A percentile compares a stretch with the other conserved stretches of the same genome.
These are phyloP conservation scores for Vitis cinerea DNA, from an alignment of 164 flowering plant genomes.

Conservation along the genomic window DNA sequence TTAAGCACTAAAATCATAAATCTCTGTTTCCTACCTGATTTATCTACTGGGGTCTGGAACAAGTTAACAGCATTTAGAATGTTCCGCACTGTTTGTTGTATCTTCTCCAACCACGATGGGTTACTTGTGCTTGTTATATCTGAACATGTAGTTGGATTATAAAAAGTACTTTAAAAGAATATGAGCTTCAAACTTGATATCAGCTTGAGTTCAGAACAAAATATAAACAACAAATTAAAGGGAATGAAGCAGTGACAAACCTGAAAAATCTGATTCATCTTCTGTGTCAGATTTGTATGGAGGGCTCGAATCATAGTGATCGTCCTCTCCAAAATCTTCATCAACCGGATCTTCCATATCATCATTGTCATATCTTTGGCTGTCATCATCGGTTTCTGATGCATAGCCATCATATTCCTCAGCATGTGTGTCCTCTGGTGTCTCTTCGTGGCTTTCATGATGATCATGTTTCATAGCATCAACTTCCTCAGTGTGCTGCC, in stretches of 20 bases:
- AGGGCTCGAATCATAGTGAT: slow-evolving; percentile 48
- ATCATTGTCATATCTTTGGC: slow-evolving; percentile 45
- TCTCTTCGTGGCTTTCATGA: slow-evolving; percentile 34
- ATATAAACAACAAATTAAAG: background rate
- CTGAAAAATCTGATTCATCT: slow-evolving; percentile 60
- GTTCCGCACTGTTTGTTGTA: slow-evolving; percentile 65
- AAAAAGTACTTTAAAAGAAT: background rate
- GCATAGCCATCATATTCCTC: slow-evolving; percentile 67
- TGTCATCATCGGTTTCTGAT: slow-evolving; percentile 64
- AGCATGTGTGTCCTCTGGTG: slow-evolving; percentile 32
- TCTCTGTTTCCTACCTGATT: slow-evolving; percentile 45
- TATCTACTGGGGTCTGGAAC: slow-evolving; percentile 73
- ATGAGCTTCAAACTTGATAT: background rate
- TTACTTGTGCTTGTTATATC: slow-evolving; percentile 40
- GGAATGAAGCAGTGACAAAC: slow-evolving; percentile 29
- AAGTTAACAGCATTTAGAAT: slow-evolving; percentile 68
- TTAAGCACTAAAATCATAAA: background rate
- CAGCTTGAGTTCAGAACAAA: background rate
- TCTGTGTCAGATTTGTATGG: slow-evolving; percentile 54
- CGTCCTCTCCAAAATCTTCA: slow-evolving; percentile 46
- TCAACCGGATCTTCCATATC: slow-evolving; percentile 44
- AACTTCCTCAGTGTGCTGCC: slow-evolving; percentile 33
- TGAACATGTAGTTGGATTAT: slow-evolving; percentile 18
- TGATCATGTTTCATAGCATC: slow-evolving; percentile 29
- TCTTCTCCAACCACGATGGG: slow-evolving; percentile 88